These are phyloP conservation scores for Hyphodiscus hymeniophilus DNA, from an alignment of 495 filamentous ascomycete species.

Conservation along the genomic window DNA sequence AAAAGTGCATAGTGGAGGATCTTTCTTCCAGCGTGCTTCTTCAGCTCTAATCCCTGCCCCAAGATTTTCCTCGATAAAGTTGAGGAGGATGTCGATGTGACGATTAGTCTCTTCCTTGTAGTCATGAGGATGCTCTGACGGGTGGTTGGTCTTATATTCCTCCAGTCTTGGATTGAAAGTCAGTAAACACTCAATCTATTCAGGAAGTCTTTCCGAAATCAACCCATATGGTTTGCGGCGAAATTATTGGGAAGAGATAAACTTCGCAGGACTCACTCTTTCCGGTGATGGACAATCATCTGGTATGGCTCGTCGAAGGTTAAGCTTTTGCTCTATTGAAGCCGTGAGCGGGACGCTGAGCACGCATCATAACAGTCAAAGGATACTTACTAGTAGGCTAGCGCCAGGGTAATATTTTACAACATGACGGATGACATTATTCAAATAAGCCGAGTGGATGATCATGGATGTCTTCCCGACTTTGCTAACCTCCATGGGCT, in stretches of 20 bases:
- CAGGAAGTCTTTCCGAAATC: background rate
- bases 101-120: background rate
- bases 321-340: slow-evolving; percentile 1
- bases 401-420: slow-evolving; percentile 7
- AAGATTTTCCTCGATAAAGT: slow-evolving; percentile 4
- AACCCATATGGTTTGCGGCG: too few relatives aligned
- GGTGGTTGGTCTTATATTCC: background rate
- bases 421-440: slow-evolving; percentile 6
- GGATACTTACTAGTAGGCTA: background rate
- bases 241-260: too few relatives aligned
- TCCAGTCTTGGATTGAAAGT: too few relatives aligned
- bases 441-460: slow-evolving; percentile 2
- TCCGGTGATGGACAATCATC: slow-evolving; percentile 2
- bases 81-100: slow-evolving; percentile 8
- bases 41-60: background rate
- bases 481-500: background rate
- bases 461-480: background rate
- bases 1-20: slow-evolving; percentile 3
- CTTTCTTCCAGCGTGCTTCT: slow-evolving; percentile 1
- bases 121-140: background rate
- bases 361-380: background rate
- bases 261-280: background rate
- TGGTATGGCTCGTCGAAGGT: slow-evolving; percentile 6
- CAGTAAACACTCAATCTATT: background rate
- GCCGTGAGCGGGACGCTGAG: background rate